phyloP scores from a whole-genome alignment of 177 flowering plant species.

The Vitis hybrid region DNA sequence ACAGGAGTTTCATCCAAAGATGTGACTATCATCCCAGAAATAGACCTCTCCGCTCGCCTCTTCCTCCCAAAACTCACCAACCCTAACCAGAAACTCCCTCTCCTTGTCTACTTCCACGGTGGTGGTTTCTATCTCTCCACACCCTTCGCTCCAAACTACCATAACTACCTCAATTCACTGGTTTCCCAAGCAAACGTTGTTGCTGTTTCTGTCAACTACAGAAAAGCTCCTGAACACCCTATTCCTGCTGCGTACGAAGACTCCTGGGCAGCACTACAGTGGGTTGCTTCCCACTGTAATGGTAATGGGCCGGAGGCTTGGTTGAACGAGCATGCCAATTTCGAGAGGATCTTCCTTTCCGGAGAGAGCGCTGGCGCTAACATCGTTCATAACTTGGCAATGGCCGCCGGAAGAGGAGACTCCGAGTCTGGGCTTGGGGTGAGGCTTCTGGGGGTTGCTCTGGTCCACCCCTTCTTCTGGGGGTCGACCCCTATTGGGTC shows the following conservation, averaged over 20 bases:
- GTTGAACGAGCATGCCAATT: constrained; percentile 28
- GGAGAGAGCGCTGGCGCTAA: constrained; percentile 51
- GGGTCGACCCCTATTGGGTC: constrained; percentile 20
- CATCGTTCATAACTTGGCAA: constrained; percentile 39
- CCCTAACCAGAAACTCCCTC: constrained; percentile 20
- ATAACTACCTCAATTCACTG: constrained; percentile 16
- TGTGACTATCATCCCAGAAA: constrained; percentile 2
- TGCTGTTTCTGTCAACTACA: constrained; percentile 33
- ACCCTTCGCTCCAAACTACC: constrained; percentile 17
- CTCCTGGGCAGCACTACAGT: constrained; percentile 34
- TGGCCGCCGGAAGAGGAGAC: constrained; percentile 11
- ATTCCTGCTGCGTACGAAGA: constrained; percentile 47
- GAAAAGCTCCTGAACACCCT: constrained; percentile 36
- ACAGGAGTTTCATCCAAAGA: constrained; percentile 25
- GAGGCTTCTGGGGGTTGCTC: constrained; percentile 9
- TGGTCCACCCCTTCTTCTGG: constrained; percentile 41
- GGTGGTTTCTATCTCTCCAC: constrained; percentile 37
- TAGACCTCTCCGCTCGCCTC: constrained; percentile 14
- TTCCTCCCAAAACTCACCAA: constrained; percentile 14
- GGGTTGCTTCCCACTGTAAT: constrained; percentile 25
- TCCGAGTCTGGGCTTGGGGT: constrained; percentile 4
- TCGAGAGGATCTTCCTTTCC: constrained; percentile 21
- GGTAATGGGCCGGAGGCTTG: constrained; percentile 22
- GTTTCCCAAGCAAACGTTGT: constrained; percentile 25
- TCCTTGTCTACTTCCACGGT: constrained; percentile 46